Percentiles rank a stretch among this genome's conserved stretches.
These are phyloP conservation scores for Panus rudis DNA, from an alignment of 768 basidiomycete species.

Conservation along the genomic window DNA sequence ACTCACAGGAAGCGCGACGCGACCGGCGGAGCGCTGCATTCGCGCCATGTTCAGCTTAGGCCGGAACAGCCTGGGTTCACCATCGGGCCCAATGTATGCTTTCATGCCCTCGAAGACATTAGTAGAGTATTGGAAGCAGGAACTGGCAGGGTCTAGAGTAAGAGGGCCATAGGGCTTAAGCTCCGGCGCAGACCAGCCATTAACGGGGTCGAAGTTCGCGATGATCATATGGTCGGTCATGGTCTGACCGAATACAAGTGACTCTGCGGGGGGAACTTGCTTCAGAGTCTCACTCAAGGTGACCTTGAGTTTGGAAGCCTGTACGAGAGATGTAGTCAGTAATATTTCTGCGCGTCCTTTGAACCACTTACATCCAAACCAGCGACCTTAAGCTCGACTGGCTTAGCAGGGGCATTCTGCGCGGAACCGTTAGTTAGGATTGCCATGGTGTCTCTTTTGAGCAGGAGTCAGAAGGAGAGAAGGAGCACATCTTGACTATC, in stretches of 20 bases:
- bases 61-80: constrained; percentile 70
- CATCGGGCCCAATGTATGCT: constrained; percentile 67
- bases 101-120: constrained; percentile 65
- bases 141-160: constrained; percentile 46
- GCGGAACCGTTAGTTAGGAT: no score
- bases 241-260: constrained; percentile 54
- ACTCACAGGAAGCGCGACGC: constrained; percentile 67
- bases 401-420: not conserved
- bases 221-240: constrained; percentile 77
- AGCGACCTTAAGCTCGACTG: not conserved
- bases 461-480: no score
- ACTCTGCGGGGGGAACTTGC: constrained; percentile 39
- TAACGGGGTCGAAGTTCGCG: constrained; percentile 50
- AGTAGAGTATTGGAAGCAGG: constrained; percentile 56
- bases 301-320: constrained; percentile 54
- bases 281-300: constrained; percentile 42
- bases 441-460: no score
- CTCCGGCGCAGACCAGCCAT: constrained; percentile 66
- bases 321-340: not conserved
- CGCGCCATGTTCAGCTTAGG: constrained; percentile 84
- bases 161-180: constrained; percentile 67
- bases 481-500: no score
- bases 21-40: constrained; percentile 57
- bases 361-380: constrained; percentile 7
- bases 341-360: not conserved